Percentiles rank a stretch among this genome's conserved stretches.
Evolutionary conservation across 441 rosid genomes (phyloP).

Genomic region (Viola pubescens): DNA sequence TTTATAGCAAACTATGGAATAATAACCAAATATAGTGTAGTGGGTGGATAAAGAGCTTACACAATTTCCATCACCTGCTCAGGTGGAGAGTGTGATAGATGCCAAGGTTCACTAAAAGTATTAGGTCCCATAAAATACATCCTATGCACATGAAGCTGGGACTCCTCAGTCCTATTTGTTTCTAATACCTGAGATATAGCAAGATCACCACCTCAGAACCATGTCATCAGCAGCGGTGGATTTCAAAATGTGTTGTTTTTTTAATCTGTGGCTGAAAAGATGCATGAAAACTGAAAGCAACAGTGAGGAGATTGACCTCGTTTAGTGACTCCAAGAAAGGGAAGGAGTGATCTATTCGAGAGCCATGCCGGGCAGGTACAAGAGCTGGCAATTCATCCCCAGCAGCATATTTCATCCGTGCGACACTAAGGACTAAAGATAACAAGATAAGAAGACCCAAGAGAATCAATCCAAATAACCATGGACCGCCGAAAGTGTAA

Average conservation of each 20-base stretch:
- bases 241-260: background rate
- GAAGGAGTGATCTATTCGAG: slow-evolving; percentile 71
- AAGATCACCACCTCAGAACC: slow-evolving; percentile 10
- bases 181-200: slow-evolving; percentile 53
- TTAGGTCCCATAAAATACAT: slow-evolving; percentile 88
- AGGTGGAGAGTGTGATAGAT: slow-evolving; percentile 70
- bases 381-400: slow-evolving; percentile 67
- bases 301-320: slow-evolving; percentile 40
- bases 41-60: slow-evolving; percentile 36
- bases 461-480: slow-evolving; percentile 70
- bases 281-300: slow-evolving; percentile 1
- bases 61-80: slow-evolving; percentile 72
- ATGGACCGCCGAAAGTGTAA: slow-evolving; percentile 93
- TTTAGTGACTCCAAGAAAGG: slow-evolving; percentile 88
- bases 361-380: slow-evolving; percentile 51
- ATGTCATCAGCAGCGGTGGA: background rate
- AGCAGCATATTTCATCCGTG: slow-evolving; percentile 77
- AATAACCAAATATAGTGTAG: slow-evolving; percentile 6
- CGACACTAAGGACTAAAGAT: slow-evolving; percentile 86
- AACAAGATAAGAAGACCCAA: slow-evolving; percentile 67
- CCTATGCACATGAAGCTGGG: slow-evolving; percentile 79
- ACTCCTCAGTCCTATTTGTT: slow-evolving; percentile 77
- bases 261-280: background rate
- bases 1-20: slow-evolving; percentile 4
- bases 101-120: slow-evolving; percentile 86